A percentile compares a stretch with the other conserved stretches of the same genome.
These are phyloP conservation scores for Cryoendolithus antarcticus DNA, from an alignment of 2,329 filamentous ascomycete species.

Conservation along the genomic window DNA sequence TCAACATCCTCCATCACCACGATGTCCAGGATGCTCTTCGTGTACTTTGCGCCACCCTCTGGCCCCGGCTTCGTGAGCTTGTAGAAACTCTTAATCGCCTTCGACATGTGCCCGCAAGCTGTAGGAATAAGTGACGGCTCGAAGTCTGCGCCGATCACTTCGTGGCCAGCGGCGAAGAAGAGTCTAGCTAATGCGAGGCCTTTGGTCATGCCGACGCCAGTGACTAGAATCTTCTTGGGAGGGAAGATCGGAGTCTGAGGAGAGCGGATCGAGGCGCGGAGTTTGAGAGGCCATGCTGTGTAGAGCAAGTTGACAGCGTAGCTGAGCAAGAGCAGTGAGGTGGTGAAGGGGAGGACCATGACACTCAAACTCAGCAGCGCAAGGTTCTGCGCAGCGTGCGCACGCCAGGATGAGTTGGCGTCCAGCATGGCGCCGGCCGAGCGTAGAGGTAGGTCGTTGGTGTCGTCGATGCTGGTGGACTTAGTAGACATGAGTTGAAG, in stretches of 20 bases:
- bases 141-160: conserved; percentile 61
- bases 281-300: conserved; percentile 14
- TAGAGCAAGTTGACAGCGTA: conserved; percentile 22
- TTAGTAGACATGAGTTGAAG: no score
- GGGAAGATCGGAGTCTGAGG: conserved; percentile 25
- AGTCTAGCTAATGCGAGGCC: conserved; percentile 54
- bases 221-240: conserved; percentile 52
- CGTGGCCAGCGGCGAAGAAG: conserved; percentile 52
- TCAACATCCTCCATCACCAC: conserved; percentile 50
- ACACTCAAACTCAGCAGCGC: conserved; percentile 33
- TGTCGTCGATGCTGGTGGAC: no score
- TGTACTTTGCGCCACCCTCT: conserved; percentile 37
- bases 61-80: conserved; percentile 25
- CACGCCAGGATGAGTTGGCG: conserved; percentile 20
- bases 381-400: conserved; percentile 37
- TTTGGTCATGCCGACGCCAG: conserved; percentile 61
- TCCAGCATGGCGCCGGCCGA: conserved; percentile 19
- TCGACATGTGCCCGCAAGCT: conserved; percentile 47
- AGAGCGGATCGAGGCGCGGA: conserved; percentile 14
- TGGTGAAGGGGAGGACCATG: conserved; percentile 39
- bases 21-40: conserved; percentile 44
- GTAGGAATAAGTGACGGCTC: conserved; percentile 26
- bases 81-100: conserved; percentile 44
- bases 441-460: no score
- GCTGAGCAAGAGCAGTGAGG: conserved; percentile 29